Base-by-base conservation (phyloP, 2,329 filamentous ascomycete species). In the Claviceps maximensis region DNA sequence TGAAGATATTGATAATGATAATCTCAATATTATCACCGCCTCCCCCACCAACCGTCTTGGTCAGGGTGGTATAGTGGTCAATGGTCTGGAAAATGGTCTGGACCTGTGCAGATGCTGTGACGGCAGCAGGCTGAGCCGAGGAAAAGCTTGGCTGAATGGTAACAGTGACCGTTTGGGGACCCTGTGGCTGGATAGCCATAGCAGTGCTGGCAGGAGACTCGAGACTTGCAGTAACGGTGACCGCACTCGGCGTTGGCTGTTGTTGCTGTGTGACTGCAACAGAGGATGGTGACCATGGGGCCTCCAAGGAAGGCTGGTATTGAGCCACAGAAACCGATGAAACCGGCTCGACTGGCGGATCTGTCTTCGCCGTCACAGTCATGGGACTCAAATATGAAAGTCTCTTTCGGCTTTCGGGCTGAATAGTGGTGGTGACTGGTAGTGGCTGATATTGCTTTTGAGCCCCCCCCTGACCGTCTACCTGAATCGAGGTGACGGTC, bases 1-100 rank as follows among this genome's bases (percentile, higher is more conserved):
- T 66, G 53, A 58, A 57, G 38, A 61, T 61, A 53, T 68, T 60
- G 48, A 65, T 62, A 44, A 66, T 58, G 54, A 61, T 62, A 44
- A 66, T 59, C 42, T 68, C 61, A 27, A 68, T 61, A 19, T 65
- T 63, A 51, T 63, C 52, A 15, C 56, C 58, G 2, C 55, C 55
- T 9, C 57, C 59, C 17, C 57, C 57, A 29, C 41, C 52, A 8
- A 61, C 58, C 9, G 60, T 62, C 29, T 60, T 56, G 17, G 60
- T 60, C 15, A 62, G 50, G 2, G 63, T 64, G 27, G 46, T 54
- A 50, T 58, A 61, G 27, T 60, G 56, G 25, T 54, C 55, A 17
- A 49, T 31, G 38, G 25, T 57, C n/a, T 54, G 40, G 0, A 56
- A 49, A n/a, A 57, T 23, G 0, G 58, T 60, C 21, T 55, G 52